Evolutionary conservation across 257 asterid genomes (phyloP), one percentile per base, ranked within the genome.

Genomic region (Phtheirospermum japonicum): DNA sequence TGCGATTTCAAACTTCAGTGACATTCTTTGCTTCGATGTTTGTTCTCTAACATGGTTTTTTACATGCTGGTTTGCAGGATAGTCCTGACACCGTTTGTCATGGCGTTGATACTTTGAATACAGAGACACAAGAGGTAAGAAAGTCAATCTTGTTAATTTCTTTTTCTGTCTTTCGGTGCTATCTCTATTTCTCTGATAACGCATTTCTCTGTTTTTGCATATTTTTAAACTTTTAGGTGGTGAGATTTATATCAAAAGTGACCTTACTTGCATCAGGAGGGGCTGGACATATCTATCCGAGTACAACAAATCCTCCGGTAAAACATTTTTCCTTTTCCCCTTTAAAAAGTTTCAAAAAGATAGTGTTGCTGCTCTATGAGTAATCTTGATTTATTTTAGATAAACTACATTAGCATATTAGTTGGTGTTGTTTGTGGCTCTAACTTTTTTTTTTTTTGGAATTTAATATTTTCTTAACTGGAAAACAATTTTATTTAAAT

Each of bases 201-300:
- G 39, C 26, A 31, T 48, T 58, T 45, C 59, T 50, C 28, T 23
- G 28, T 64, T 7, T 30, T 36, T 33, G 50, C 34, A 57, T 33
- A 43, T 59, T 46, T 57, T 75, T 59, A 48, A 46, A 60, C 59
- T 60, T 72, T 40, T 79, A 93, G 99, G 94, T 93, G 74, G 94
- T 87, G 32, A 81, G 99, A 68, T 89, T 93, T 74, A 79, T 93
- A 67, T 87, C 99, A 57, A 93, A 85, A 82, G 96, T 81, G 55
- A 84, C 94, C 55, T 79, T 89, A 69, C 95, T 93, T 59, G 99
- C 99, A 64, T 89, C 99, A 31, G 97, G 99, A 66, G 99, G 99
- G 61, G 97, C 97, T 73, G 99, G 99, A 40, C 99, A 93, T 82
- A 86, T 89, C 62, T 93, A 93, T 69, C 99, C 99, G 28, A 85